Base-by-base conservation (phyloP, 2,329 filamentous ascomycete species). In the Xylariomycetidae sp. region DNA sequence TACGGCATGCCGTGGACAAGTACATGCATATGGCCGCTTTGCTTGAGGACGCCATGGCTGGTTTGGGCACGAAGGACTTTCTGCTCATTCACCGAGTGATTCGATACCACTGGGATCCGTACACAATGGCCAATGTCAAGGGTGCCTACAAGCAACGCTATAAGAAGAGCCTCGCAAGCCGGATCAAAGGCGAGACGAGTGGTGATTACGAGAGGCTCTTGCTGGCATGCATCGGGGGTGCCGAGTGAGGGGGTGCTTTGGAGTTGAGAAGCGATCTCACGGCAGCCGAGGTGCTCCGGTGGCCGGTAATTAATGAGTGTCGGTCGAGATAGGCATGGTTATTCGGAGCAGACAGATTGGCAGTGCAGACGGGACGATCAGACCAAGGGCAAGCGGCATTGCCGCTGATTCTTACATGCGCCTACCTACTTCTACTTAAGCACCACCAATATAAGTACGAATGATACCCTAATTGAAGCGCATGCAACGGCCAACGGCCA, bases 41-140 rank as follows among this genome's bases (percentile, higher is more conserved):
- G 4, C 70, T 96, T n/a, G 88, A 95, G 55, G 83, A 85, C 10
- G 71, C 83, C 12, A 96, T 96, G 90, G 73, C 76, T 2, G 92
- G 90, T 0, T 50, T 82, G 43, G 90, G 90, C 3, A 96, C 92
- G 9, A 90, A 92, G 58, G 89, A 98, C 42, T 66, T 79, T 19
- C 68, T 89, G 7, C 72, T 96, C 3, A 74, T 93, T 12, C 72
- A 80, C 18, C 72, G 88, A n/a, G 72, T 92, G 4, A 76, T 95
- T 2, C 72, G 85, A 15, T 70, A 76, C 30, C 90, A 96, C 59
- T 96, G 90, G 90, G 78, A 95, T 53, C 70, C 71, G 23, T 70
- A 68, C 34, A 76, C 84, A 47, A 70, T 94, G 68, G 74, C 78
- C 31, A 82, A 85, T 46, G 82, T 94, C 37, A 88, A 85, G 61